Percentiles rank a stretch among this genome's conserved stretches.
phyloP scores from a whole-genome alignment of 257 asterid species.

The Capsicum pubescens region DNA sequence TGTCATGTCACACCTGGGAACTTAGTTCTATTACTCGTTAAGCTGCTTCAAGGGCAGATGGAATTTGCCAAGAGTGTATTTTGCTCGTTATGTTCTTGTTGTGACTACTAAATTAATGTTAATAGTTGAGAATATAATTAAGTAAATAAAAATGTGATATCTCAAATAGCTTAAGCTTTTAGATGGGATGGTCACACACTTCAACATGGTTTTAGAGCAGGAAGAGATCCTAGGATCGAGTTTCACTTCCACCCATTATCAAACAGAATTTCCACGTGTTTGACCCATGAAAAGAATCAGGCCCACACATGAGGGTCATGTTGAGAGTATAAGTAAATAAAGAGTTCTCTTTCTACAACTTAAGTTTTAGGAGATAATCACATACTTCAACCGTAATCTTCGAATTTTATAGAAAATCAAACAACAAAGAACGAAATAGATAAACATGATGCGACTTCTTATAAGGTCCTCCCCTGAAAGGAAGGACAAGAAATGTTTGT shows the following conservation, averaged over 20 bases:
- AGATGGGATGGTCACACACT: not conserved
- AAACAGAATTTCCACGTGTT: not conserved
- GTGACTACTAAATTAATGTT: slow-evolving; percentile 4
- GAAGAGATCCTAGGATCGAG: not conserved
- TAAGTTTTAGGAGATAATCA: not conserved
- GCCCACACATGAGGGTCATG: not conserved
- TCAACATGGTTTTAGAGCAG: not conserved
- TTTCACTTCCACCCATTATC: not conserved
- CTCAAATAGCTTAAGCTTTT: not conserved
- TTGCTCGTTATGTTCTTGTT: slow-evolving; percentile 6
- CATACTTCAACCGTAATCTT: not conserved
- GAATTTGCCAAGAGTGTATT: not conserved
- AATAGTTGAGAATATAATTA: not conserved
- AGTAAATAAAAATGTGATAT: not conserved
- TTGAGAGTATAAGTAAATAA: not conserved
- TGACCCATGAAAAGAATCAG: not conserved
- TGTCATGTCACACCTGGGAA: slow-evolving; percentile 24
- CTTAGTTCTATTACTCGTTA: slow-evolving; percentile 10
- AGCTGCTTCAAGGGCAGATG: not conserved
- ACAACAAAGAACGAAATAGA: not conserved
- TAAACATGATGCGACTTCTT: not conserved
- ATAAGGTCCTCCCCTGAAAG: slow-evolving; percentile 8
- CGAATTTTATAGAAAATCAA: not conserved
- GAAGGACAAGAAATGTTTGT: not conserved
- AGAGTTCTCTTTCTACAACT: not conserved